These are phyloP conservation scores for Populus hybrid DNA, from an alignment of 441 rosid species.

Conservation along the genomic window DNA sequence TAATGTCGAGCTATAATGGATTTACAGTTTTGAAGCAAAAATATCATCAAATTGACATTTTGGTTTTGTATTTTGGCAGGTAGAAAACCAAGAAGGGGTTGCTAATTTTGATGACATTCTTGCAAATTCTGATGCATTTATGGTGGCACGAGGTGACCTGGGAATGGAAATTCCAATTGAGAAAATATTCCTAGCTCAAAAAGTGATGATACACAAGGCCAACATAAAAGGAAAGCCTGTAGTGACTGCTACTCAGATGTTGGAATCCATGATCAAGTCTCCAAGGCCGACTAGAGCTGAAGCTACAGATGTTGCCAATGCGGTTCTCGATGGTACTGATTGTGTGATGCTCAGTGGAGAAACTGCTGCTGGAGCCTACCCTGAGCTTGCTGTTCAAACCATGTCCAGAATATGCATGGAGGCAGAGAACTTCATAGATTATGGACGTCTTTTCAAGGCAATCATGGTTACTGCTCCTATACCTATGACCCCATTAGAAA, in stretches of 20 bases:
- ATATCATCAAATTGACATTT: neutral
- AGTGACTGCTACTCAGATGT: slow-evolving; percentile 97
- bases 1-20: neutral
- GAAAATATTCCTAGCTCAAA: slow-evolving; percentile 96
- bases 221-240: slow-evolving; percentile 90
- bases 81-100: slow-evolving; percentile 97
- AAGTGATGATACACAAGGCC: slow-evolving; percentile 86
- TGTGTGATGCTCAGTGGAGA: slow-evolving; percentile 99
- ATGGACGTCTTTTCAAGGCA: slow-evolving; percentile 72
- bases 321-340: slow-evolving; percentile 91
- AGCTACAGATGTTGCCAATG: slow-evolving; percentile 97
- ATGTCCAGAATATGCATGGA: slow-evolving; percentile 91
- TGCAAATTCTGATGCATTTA: slow-evolving; percentile 76
- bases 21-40: neutral
- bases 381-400: slow-evolving; percentile 76
- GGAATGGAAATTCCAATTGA: slow-evolving; percentile 99
- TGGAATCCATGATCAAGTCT: slow-evolving; percentile 97
- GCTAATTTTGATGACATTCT: slow-evolving; percentile 90
- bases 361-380: slow-evolving; percentile 97
- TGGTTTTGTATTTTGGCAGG: slow-evolving; percentile 38
- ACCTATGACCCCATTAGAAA: slow-evolving; percentile 95
- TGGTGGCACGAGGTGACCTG: slow-evolving; percentile 96
- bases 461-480: slow-evolving; percentile 66
- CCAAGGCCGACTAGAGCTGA: slow-evolving; percentile 99
- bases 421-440: slow-evolving; percentile 82